phyloP scores from a whole-genome alignment of 2,329 filamentous ascomycete genomes.

The Fusarium haematococcum region DNA sequence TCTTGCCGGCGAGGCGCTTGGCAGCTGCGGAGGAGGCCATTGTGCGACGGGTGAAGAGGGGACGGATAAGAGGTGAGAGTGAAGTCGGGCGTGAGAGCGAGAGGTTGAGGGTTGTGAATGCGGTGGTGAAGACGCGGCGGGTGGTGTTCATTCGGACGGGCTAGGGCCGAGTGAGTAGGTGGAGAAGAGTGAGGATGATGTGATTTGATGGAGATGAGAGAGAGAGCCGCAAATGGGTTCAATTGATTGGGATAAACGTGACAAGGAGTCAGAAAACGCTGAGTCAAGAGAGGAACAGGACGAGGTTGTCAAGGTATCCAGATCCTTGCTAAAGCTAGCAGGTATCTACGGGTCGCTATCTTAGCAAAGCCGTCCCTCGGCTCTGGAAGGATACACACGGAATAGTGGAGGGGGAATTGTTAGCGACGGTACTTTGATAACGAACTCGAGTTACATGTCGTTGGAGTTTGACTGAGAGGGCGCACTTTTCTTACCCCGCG shows the following conservation, averaged over 20 bases:
- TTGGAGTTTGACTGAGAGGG: conserved; percentile 8
- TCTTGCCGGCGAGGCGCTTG: conserved; percentile 93
- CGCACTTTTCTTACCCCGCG: conserved; percentile 35
- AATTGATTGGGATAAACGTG: neutral
- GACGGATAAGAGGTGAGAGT: conserved; percentile 9
- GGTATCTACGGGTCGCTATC: neutral
- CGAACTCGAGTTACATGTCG: neutral
- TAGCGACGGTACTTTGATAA: neutral
- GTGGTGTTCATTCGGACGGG: conserved; percentile 35
- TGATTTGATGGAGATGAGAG: conserved; percentile 20
- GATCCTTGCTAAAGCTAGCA: neutral
- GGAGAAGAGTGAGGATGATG: conserved; percentile 32
- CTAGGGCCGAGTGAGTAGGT: conserved; percentile 13
- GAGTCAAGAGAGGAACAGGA: neutral
- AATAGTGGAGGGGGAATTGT: neutral
- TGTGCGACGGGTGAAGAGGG: conserved; percentile 43
- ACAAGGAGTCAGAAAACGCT: neutral
- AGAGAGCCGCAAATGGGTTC: neutral
- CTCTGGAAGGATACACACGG: neutral
- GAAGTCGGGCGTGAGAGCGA: conserved; percentile 9
- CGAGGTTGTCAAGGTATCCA: conserved; percentile 6
- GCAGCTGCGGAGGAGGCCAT: conserved; percentile 71
- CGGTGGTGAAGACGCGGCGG: conserved; percentile 29
- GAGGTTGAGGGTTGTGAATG: conserved; percentile 29
- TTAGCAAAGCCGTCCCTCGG: neutral